Base-by-base conservation (phyloP, 2,329 filamentous ascomycete species). In the Diaporthe sp. region DNA sequence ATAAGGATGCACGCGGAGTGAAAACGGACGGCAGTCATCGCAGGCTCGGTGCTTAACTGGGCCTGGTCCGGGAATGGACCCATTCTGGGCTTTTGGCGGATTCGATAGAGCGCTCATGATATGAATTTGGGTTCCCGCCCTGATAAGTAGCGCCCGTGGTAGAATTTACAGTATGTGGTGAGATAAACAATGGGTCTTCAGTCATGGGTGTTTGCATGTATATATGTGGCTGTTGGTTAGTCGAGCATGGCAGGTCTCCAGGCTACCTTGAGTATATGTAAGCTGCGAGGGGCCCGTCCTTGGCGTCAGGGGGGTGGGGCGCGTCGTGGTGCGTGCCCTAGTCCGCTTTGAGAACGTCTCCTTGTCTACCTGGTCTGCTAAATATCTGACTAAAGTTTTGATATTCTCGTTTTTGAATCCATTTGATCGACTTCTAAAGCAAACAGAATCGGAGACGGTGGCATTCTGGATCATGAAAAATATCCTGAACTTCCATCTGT, bases 1-100 rank as follows among this genome's bases (percentile, higher is more conserved):
- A 34, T 19, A 7, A 69, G 46, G 4, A 53, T 22, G 22, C 49
- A 42, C 13, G 34, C 13, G 44, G 70, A 34, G n/a, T 25, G 55
- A 70, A 69, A 53, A 87, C 90, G 83, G 87, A 93, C 92, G 88
- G 83, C 92, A 93, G 82, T 92, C 91, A 82, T 93, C 92, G 82
- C 92, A 93, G 76, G 91, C 91, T 65, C 90, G 87, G 77, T 89
- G 90, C 80, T 91, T 92, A 37, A 53, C 49, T 65, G 39, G 67
- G 34, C 19, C 34, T 22, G 22, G 15, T 51, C 57, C 57, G 37
- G 72, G 31, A 25, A 5, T 46, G 7, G 65, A 13, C 65, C 65
- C 65, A n/a, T 31, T 49, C 4, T 69, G 22, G 49, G 49, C 37
- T 28, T n/a, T 28, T 17, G 65, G 61, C 34, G 31, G 72, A 61